Evolutionary conservation across 352 stramenopile genomes (phyloP), one percentile per base, ranked within the genome.

Genomic region (Pythium scleroteichum): DNA sequence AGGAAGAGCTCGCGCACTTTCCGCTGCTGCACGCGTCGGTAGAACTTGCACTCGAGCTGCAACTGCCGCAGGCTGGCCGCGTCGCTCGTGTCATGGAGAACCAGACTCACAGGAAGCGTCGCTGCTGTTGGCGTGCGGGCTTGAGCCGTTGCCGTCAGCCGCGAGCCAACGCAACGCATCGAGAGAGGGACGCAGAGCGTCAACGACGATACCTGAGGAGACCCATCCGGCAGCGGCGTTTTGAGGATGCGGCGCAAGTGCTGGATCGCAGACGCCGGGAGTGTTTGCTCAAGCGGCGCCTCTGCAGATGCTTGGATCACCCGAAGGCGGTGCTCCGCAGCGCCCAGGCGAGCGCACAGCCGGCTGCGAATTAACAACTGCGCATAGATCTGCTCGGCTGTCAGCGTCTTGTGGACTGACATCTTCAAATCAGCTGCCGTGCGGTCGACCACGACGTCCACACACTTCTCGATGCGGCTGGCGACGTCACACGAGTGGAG

Each of bases 1-100:
- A 71, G 45, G 41, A 71, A 71, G 14, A 63, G n/a, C 13, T 66
- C 51, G 7, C 64, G 42, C 3, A 39, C 51, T 29, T 59, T 69
- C 47, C 23, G 55, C 48, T 50, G 22, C 33, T 64, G 62, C 9
- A 64, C 23, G 1, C 53, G 62, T 2, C 49, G 53, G 8, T 60
- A 64, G 16, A 69, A 64, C 4, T 19, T 41, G 10, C 5, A 33
- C 38, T 64, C 62, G 1, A 13, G 19, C 24, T 58, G 38, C 14
- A 35, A 54, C 6, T 40, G 2, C 9, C 51, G 33, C 16, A 48
- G n/a, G 2, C 19, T 16, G 19, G 19, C 35, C 8, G 24, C 47
- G 24, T 58, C 52, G 19, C 23, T 39, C 8, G n/a, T 39, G n/a
- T 53, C 45, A 7, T n/a, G 12, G 16, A 66, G 12, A 26, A 67